Evolutionary conservation across 2,329 filamentous ascomycete species (phyloP), one percentile per base, ranked within the genome.

Genomic region (Penicillium sp.): DNA sequence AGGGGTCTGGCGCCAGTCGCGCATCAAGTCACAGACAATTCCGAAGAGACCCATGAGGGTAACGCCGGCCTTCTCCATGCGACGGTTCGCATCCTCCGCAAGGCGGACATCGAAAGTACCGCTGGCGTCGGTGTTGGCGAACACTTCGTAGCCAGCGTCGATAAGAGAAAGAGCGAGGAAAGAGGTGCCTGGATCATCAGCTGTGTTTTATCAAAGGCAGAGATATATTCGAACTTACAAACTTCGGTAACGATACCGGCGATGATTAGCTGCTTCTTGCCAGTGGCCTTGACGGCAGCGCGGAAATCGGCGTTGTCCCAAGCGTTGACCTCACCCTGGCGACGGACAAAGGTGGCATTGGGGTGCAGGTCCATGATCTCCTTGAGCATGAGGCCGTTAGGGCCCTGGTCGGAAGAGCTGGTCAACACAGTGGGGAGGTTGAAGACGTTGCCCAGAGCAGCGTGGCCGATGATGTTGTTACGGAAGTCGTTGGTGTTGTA

Each of bases 241-340:
- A 91, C 88, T 69, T 92, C 89, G 0, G 89, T 91, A 2, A 84
- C 81, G 64, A 91, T 90, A 7, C 89, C 88, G 22, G 61, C 87
- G 14, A 92, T 71, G 66, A 92, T 88, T 63, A 92, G 77, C 69
- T 92, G 89, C 29, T 80, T 85, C 69, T 85, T 86, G 54, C 83
- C 83, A 4, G 86, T 83, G 1, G 86, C 86, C 59, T 80, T 74
- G 57, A 92, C 79, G 2, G 89, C 88, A 1, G 77, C 77, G 34
- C 81, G 81, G 76, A 92, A 91, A 0, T 88, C 83, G 2, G 79
- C 62, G 63, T 90, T 91, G 67, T 92, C 89, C 89, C 87, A 91
- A 2, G 89, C 88, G 67, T 91, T 83, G 65, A 92, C 87, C 67
- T 92, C 86, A 38, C 89, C 88, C 57, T 87, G 80, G 34, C 89